These are phyloP conservation scores for Neurospora sp. DNA, from an alignment of 495 filamentous ascomycete genomes.

Conservation along the genomic window DNA sequence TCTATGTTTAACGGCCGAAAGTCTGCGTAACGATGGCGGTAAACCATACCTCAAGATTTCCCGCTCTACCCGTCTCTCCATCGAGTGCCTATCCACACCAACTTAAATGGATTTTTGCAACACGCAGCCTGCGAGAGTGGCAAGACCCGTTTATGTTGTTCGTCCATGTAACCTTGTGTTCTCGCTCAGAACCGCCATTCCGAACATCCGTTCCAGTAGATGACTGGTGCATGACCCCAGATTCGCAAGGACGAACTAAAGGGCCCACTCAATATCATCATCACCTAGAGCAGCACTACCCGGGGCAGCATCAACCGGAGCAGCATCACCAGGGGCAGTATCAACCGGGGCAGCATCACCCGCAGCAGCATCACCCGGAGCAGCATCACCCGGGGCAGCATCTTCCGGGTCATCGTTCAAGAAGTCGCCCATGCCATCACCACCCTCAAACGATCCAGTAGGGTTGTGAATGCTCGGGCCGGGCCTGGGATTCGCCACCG, in stretches of 20 bases:
- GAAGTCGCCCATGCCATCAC: slow-evolving; percentile 12
- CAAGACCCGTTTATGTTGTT: no score
- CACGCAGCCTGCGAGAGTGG: background rate
- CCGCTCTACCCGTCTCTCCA: background rate
- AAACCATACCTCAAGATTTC: background rate
- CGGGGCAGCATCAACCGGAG: background rate
- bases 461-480: slow-evolving; percentile 22
- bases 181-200: no score
- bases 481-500: slow-evolving; percentile 28
- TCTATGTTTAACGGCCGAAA: background rate
- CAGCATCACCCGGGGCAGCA: background rate
- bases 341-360: background rate
- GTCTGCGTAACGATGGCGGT: background rate
- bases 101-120: background rate
- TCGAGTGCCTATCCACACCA: background rate
- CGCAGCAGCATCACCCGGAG: background rate
- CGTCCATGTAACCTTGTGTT: no score
- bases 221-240: no score
- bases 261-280: background rate
- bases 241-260: background rate
- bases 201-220: no score
- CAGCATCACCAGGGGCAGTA: background rate
- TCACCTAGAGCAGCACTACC: background rate
- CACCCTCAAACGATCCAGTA: background rate
- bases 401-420: background rate